Conservation (phyloP, 257 asterid genomes). For the Mitragyna speciosa region DNA sequence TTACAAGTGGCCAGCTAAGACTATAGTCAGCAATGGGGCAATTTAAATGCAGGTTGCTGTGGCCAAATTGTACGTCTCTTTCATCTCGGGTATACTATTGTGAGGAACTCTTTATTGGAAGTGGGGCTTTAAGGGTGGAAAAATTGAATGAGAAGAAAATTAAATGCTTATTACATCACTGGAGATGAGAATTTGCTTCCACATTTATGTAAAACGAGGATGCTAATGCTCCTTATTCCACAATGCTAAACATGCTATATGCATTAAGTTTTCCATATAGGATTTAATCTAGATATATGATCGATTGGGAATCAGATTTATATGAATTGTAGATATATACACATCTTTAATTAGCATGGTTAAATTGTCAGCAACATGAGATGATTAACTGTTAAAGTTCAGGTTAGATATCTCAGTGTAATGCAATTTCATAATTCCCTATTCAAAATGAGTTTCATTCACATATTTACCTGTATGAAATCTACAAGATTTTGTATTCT, state of each 20-base stretch:
- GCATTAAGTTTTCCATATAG: background rate
- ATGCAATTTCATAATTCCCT: background rate
- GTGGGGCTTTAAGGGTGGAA: background rate
- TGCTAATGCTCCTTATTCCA: background rate
- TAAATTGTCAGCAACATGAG: background rate
- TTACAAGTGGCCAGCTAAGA: background rate
- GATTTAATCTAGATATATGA: background rate
- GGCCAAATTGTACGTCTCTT: background rate
- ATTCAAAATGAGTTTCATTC: background rate
- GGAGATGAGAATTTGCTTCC: background rate
- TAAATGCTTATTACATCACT: background rate
- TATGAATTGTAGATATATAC: background rate
- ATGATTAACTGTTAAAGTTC: background rate
- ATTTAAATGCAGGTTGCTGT: conserved; percentile 2
- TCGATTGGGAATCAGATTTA: background rate
- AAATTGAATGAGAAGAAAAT: background rate
- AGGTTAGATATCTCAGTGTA: background rate
- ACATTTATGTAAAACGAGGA: background rate
- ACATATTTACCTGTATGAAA: background rate
- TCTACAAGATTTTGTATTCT: background rate
- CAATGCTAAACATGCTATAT: background rate
- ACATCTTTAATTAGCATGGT: conserved; percentile 10
- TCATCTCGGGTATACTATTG: background rate
- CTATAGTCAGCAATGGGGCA: background rate
- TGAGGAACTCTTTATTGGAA: background rate